Conservation (phyloP, 352 stramenopile species). For the Peronosclerospora sorghi region DNA sequence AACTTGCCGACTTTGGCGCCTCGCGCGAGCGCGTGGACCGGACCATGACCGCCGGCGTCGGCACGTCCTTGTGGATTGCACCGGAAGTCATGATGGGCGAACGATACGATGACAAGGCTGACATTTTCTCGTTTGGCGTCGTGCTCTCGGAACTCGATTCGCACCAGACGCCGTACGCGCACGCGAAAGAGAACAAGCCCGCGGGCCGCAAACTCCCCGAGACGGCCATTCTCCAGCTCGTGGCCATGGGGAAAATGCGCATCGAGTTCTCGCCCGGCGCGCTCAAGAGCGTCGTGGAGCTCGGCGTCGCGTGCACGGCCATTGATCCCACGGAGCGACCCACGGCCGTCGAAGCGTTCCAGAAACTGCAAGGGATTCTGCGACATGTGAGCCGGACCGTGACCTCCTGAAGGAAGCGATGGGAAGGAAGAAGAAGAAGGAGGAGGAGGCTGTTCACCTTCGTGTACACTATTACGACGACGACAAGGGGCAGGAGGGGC, state of each 20-base stretch:
- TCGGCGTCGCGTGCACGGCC: slow-evolving; percentile 26
- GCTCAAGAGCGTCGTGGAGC: slow-evolving; percentile 20
- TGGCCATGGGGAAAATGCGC: slow-evolving; percentile 31
- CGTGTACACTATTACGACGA: no score
- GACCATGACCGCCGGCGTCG: slow-evolving; percentile 34
- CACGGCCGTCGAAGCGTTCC: slow-evolving; percentile 26
- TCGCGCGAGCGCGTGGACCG: slow-evolving; percentile 25
- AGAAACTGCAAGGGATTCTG: slow-evolving; percentile 26
- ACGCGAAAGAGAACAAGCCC: slow-evolving; percentile 25
- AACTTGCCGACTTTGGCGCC: slow-evolving; percentile 37
- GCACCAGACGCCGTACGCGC: slow-evolving; percentile 23
- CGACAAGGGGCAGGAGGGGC: no score
- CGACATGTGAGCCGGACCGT: no score
- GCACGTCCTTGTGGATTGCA: slow-evolving; percentile 32
- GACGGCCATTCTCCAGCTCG: slow-evolving; percentile 37
- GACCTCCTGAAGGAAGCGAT: no score
- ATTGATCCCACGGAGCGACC: slow-evolving; percentile 32
- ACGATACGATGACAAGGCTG: slow-evolving; percentile 32
- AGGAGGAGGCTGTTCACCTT: no score
- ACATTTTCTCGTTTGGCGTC: slow-evolving; percentile 41
- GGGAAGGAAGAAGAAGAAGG: no score
- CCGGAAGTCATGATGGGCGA: slow-evolving; percentile 37
- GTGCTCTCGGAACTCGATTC: slow-evolving; percentile 37
- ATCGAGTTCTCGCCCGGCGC: slow-evolving; percentile 22
- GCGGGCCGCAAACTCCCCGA: slow-evolving; percentile 28